Percentiles rank a stretch among this genome's conserved stretches.
Conservation (phyloP, 148 eudicot species). For the Vaccinium vitisidaea region DNA sequence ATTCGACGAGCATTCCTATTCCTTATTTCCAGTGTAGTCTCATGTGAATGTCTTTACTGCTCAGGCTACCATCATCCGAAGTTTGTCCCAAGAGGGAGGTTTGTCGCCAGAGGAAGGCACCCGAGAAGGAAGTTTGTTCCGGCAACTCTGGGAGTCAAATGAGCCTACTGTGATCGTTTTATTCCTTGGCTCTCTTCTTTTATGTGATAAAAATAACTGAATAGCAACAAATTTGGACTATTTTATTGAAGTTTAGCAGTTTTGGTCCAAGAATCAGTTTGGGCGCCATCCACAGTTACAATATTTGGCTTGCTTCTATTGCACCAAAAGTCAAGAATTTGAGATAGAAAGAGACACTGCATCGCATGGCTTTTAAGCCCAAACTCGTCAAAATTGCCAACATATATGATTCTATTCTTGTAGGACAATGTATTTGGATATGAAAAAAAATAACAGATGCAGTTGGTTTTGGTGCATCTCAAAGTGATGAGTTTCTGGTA, state of each 20-base stretch:
- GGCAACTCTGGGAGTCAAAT: constrained; percentile 23
- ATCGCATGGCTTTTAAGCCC: too few species aligned
- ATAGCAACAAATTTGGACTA: not conserved
- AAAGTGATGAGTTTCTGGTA: too few species aligned
- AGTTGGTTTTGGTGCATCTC: too few species aligned
- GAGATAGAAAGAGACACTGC: too few species aligned
- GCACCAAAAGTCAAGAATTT: not conserved
- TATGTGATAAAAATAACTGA: not conserved
- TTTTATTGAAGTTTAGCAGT: not conserved
- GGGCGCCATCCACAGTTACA: not conserved
- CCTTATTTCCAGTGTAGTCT: not conserved
- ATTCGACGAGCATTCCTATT: not conserved
- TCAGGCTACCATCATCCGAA: constrained; percentile 46
- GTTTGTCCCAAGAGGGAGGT: not conserved
- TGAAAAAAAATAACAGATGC: too few species aligned
- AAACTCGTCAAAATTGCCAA: too few species aligned
- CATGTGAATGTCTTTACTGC: not conserved
- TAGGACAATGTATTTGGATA: too few species aligned
- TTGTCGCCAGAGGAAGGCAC: constrained; percentile 40
- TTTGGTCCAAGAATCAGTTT: not conserved
- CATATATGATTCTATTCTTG: too few species aligned
- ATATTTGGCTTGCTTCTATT: not conserved
- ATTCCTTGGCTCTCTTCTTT: too few species aligned
- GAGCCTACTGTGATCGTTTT: constrained; percentile 7
- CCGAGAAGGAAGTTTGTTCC: constrained; percentile 31